phyloP scores from a whole-genome alignment of 352 stramenopile species.

The Phytophthora melonis region DNA sequence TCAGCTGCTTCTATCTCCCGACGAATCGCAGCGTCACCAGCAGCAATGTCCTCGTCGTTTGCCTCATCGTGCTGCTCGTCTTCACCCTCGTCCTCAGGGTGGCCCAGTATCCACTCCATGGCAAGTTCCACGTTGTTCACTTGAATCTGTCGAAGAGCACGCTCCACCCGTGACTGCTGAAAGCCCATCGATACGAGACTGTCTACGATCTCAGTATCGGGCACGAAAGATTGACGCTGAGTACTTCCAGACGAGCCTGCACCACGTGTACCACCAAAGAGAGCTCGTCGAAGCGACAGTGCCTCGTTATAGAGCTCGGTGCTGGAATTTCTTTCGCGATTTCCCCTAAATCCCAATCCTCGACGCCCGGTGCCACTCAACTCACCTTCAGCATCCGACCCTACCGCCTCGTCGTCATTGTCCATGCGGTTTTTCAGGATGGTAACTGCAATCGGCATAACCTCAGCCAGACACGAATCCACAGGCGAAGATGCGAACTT shows the following conservation, averaged over 20 bases:
- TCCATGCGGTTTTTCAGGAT: constrained; percentile 84
- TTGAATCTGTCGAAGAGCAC: constrained; percentile 90
- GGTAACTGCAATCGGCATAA: constrained; percentile 77
- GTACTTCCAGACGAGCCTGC: constrained; percentile 29
- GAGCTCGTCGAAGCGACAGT: constrained; percentile 50
- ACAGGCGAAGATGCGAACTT: constrained; percentile 53
- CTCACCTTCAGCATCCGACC: constrained; percentile 42
- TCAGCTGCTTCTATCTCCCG: constrained; percentile 35
- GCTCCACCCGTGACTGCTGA: constrained; percentile 85
- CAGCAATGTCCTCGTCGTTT: constrained; percentile 32
- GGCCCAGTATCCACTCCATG: constrained; percentile 96
- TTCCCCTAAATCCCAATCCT: constrained; percentile 45
- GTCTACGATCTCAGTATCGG: constrained; percentile 92
- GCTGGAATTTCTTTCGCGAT: constrained; percentile 41
- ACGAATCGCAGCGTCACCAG: constrained; percentile 7
- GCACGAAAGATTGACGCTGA: constrained; percentile 77
- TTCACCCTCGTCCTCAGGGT: constrained; percentile 82
- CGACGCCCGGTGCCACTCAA: constrained; percentile 34
- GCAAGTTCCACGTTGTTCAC: constrained; percentile 95
- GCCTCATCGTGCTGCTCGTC: constrained; percentile 39
- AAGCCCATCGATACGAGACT: constrained; percentile 97
- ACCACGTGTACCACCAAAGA: constrained; percentile 53
- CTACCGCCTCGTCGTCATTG: constrained; percentile 36
- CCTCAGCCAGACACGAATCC: constrained; percentile 62
- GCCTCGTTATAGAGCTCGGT: constrained; percentile 54